phyloP scores from a whole-genome alignment of 73 alveolate genomes.

The Paramecium bursaria region DNA sequence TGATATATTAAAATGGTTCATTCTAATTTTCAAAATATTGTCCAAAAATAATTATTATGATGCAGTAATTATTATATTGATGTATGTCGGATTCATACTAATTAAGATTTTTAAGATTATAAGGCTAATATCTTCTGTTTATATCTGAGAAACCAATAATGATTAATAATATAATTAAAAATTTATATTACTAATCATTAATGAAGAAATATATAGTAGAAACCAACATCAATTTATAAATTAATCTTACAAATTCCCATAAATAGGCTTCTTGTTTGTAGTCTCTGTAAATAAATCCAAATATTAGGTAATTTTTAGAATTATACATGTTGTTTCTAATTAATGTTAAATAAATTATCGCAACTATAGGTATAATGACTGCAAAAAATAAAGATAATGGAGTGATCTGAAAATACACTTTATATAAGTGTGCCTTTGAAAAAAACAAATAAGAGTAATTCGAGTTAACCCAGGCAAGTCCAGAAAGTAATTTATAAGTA shows the following conservation, averaged over 20 bases:
- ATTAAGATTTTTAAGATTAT: too few relatives aligned
- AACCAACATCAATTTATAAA: background rate
- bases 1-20: too few relatives aligned
- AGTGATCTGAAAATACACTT: background rate
- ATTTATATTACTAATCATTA: too few relatives aligned
- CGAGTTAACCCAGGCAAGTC: too few relatives aligned
- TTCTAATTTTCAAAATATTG: too few relatives aligned
- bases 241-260: slow-evolving; percentile 30
- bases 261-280: background rate
- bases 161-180: too few relatives aligned
- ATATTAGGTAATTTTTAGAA: background rate
- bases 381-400: background rate
- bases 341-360: background rate
- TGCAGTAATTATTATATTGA: too few relatives aligned
- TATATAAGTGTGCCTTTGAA: background rate
- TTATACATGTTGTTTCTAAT: background rate
- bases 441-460: background rate
- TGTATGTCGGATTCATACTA: too few relatives aligned
- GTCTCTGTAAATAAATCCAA: slow-evolving; percentile 14
- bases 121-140: too few relatives aligned
- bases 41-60: too few relatives aligned
- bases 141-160: too few relatives aligned
- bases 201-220: background rate
- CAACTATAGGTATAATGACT: background rate
- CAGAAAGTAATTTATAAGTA: too few relatives aligned